Conservation (phyloP, 2,329 filamentous ascomycete species). For the Phaeosphaeriaceae sp. region DNA sequence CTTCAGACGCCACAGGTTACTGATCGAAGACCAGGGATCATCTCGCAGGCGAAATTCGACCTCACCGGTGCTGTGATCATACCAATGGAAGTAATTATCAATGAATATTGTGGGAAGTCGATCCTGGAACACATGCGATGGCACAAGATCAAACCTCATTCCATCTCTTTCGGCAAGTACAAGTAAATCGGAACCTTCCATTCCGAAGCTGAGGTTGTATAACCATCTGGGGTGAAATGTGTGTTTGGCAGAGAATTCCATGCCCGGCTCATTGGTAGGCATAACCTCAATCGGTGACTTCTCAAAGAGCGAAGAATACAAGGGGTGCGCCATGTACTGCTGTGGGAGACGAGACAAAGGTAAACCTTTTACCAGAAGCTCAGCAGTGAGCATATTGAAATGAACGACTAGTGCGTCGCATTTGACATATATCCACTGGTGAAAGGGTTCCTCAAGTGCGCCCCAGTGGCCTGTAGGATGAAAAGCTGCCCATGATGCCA, state of each 20-base stretch:
- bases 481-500: conserved; percentile 9
- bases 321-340: conserved; percentile 50
- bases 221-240: neutral
- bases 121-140: conserved; percentile 28
- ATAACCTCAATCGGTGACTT: conserved; percentile 51
- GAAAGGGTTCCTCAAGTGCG: neutral
- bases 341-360: conserved; percentile 56
- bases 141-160: conserved; percentile 41
- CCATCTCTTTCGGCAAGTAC: conserved; percentile 13
- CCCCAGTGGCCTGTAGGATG: conserved; percentile 4
- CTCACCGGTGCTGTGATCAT: conserved; percentile 11
- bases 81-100: conserved; percentile 33
- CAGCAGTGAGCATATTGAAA: conserved; percentile 59
- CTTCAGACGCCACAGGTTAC: conserved; percentile 19
- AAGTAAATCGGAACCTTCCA: conserved; percentile 25
- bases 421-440: conserved; percentile 35
- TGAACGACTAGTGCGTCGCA: conserved; percentile 28
- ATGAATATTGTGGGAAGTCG: conserved; percentile 40
- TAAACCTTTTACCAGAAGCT: conserved; percentile 59
- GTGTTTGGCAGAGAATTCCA: conserved; percentile 50
- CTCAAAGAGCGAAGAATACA: conserved; percentile 55
- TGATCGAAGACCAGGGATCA: conserved; percentile 3
- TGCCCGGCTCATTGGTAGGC: conserved; percentile 45
- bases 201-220: conserved; percentile 45
- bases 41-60: conserved; percentile 12